These are phyloP conservation scores for Exsudoporus floridanus DNA, from an alignment of 1,284 basidiomycete genomes.

Conservation along the genomic window DNA sequence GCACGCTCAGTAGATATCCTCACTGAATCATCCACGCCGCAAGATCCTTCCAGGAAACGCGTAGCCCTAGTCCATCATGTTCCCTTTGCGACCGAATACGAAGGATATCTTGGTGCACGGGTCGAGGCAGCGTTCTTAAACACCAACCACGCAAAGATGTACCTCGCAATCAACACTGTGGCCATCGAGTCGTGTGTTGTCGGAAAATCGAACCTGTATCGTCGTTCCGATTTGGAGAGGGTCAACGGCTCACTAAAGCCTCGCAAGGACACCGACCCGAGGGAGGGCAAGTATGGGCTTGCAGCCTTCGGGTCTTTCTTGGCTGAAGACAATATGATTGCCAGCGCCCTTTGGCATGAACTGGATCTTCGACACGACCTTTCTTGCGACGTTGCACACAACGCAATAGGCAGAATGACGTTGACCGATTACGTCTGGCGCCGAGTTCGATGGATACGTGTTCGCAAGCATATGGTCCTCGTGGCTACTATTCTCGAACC, in stretches of 20 bases:
- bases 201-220: slow-evolving; percentile 95
- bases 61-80: slow-evolving; percentile 96
- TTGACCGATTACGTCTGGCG: slow-evolving; percentile 81
- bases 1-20: slow-evolving; percentile 84
- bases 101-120: slow-evolving; percentile 70
- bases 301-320: slow-evolving; percentile 82
- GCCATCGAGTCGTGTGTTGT: slow-evolving; percentile 94
- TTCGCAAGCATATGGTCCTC: slow-evolving; percentile 88
- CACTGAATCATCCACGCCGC: slow-evolving; percentile 33
- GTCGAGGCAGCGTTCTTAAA: slow-evolving; percentile 95
- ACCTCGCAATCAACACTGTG: slow-evolving; percentile 88
- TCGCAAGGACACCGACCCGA: slow-evolving; percentile 29
- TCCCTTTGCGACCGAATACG: slow-evolving; percentile 81
- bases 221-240: slow-evolving; percentile 81
- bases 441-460: slow-evolving; percentile 90
- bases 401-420: slow-evolving; percentile 85
- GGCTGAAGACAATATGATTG: slow-evolving; percentile 97
- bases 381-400: slow-evolving; percentile 84
- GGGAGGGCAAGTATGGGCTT: slow-evolving; percentile 52
- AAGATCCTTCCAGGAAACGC: slow-evolving; percentile 36
- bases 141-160: slow-evolving; percentile 99
- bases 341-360: slow-evolving; percentile 86
- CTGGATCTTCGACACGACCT: slow-evolving; percentile 82
- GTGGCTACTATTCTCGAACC: slow-evolving; percentile 85
- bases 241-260: slow-evolving; percentile 63